These are phyloP conservation scores for Penicillium silybi DNA, from an alignment of 495 filamentous ascomycete species.

Conservation along the genomic window DNA sequence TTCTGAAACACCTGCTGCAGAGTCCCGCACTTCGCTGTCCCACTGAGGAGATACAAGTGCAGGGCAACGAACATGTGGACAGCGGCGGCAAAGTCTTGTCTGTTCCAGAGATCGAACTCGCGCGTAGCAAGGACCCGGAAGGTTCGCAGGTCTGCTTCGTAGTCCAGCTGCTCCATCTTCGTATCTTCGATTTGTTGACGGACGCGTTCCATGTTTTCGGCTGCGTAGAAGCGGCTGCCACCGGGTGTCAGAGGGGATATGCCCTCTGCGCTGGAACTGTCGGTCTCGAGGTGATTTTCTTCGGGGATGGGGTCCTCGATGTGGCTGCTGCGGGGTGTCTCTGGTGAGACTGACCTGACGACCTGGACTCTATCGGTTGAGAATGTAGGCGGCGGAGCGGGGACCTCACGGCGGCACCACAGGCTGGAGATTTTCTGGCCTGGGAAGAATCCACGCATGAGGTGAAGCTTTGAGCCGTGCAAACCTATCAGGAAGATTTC, in stretches of 20 bases:
- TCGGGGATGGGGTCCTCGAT: background rate
- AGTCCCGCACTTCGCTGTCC: conserved; percentile 21
- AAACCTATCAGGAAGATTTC: conserved; percentile 29
- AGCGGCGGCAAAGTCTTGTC: conserved; percentile 16
- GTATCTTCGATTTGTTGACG: conserved; percentile 16
- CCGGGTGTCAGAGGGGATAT: background rate
- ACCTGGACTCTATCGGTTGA: background rate
- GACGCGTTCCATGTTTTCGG: conserved; percentile 19
- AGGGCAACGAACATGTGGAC: conserved; percentile 19
- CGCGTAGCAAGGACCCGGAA: conserved; percentile 25
- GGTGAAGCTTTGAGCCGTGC: conserved; percentile 29
- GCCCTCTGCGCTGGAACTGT: background rate
- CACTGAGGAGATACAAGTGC: conserved; percentile 29
- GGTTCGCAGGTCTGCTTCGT: conserved; percentile 10
- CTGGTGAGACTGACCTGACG: background rate
- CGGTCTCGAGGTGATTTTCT: background rate
- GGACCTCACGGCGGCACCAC: conserved; percentile 20
- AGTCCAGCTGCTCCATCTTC: conserved; percentile 11
- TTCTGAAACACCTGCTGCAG: conserved; percentile 21
- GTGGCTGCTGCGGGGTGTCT: background rate
- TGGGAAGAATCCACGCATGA: conserved; percentile 29
- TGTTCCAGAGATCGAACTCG: conserved; percentile 30
- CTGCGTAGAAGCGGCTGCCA: conserved; percentile 16
- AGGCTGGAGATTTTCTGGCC: conserved; percentile 25
- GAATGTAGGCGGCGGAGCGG: conserved; percentile 1